phyloP scores from a whole-genome alignment of 306 rosid species.

The Styphnolobium japonicum region DNA sequence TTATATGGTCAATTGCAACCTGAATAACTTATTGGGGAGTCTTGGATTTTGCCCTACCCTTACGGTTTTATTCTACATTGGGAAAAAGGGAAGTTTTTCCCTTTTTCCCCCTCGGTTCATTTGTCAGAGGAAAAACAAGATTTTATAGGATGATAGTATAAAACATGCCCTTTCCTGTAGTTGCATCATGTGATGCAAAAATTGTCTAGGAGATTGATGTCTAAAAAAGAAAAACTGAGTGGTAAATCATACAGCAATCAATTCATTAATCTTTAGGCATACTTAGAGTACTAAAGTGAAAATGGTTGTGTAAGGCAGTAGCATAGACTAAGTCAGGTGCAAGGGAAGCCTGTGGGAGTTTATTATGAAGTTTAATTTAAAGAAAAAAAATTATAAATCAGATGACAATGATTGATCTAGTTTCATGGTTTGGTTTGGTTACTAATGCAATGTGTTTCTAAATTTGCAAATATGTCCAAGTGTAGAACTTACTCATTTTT shows the following conservation, averaged over 20 bases:
- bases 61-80: background rate
- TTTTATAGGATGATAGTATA: background rate
- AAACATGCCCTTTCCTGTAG: background rate
- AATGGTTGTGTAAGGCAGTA: background rate
- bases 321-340: background rate
- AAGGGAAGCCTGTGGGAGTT: background rate
- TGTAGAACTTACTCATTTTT: no score
- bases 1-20: no score
- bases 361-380: background rate
- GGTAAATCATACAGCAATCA: background rate
- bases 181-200: background rate
- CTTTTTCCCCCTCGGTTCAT: background rate
- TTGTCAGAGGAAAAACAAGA: background rate
- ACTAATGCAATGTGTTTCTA: no score
- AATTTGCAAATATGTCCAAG: no score
- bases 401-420: background rate
- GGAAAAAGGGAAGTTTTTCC: background rate
- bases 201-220: background rate
- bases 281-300: background rate
- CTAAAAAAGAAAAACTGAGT: background rate
- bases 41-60: slow-evolving; percentile 11
- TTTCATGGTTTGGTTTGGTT: no score
- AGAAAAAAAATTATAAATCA: background rate
- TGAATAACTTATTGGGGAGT: no score
- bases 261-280: background rate